Evolutionary conservation across 2,329 filamentous ascomycete species (phyloP), one percentile per base, ranked within the genome.

Genomic region (Pseudocercospora pini-densiflorae): DNA sequence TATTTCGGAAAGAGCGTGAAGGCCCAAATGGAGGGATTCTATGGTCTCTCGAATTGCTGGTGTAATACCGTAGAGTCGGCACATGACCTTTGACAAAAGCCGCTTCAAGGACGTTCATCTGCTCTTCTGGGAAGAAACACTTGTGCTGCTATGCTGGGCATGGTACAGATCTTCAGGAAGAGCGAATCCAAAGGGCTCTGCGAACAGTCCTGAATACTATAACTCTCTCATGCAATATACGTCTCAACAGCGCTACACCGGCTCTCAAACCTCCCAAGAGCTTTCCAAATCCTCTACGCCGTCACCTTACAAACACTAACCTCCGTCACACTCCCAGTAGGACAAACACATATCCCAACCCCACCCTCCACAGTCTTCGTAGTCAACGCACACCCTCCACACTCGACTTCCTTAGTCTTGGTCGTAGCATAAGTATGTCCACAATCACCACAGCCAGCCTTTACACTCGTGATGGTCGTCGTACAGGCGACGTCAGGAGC

Each of bases 341-440:
- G 66, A 51, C 66, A 68, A 27, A 54, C 54, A 54, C 66, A 68
- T 16, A 66, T 61, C 10, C 66, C 66, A 29, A 63, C 33, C 36
- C 53, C 64, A 24, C 59, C 63, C 2, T 47, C 43, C 36, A 51
- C 58, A 16, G 63, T 68, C 57, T 36, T 40, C 43, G 63, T 63
- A 61, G 36, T 51, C 16, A 68, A 21, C 3, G 24, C 60, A 49
- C 66, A 68, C 14, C 63, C 63, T 23, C 59, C 58, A 33, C 66
- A 68, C n/a, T 66, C 40, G 2, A 62, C 49, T n/a, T 54, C 19
- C 27, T 51, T 29, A 7, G 66, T 68, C 54, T 61, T 63, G 1
- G 66, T 68, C 21, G 60, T 65, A 5, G 60, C 63, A 47, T 63
- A 66, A 5, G 43, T 54, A 51, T 68, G 62, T 21, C 61, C 60